Conservation (phyloP, 1,284 basidiomycete species). For the Cutaneotrichosporon cutaneum region DNA sequence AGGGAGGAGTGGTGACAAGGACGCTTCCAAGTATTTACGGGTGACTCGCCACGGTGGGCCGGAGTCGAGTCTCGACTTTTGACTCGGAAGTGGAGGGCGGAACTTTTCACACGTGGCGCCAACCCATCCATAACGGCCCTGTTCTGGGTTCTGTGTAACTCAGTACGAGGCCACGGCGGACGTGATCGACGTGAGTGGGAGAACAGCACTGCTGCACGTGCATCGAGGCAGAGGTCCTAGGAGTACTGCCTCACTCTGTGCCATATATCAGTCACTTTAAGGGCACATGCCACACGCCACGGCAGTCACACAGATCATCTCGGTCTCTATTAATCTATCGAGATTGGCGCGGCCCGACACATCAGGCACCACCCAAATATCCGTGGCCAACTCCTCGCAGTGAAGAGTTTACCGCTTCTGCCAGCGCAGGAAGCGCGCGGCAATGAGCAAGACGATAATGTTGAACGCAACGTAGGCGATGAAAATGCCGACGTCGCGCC, state of each 20-base stretch:
- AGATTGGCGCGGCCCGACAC: neutral
- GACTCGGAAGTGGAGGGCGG: neutral
- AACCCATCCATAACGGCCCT: too few relatives aligned
- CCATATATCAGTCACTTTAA: too few relatives aligned
- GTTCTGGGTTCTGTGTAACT: too few relatives aligned
- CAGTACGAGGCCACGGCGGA: too few relatives aligned
- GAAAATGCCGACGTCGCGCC: conserved; percentile 72
- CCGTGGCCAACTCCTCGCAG: neutral
- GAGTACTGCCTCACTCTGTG: too few relatives aligned
- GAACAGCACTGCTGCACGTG: too few relatives aligned
- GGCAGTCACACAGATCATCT: neutral
- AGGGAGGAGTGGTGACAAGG: neutral
- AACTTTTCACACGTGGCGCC: neutral
- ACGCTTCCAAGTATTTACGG: neutral
- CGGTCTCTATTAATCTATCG: neutral
- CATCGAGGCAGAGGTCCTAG: too few relatives aligned
- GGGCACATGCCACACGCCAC: too few relatives aligned
- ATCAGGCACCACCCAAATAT: neutral
- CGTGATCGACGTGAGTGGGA: too few relatives aligned
- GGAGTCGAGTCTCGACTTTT: neutral
- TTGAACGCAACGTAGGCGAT: conserved; percentile 66
- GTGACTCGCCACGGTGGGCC: neutral
- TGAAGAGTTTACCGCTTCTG: conserved; percentile 31
- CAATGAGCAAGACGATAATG: conserved; percentile 66
- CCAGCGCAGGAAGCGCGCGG: conserved; percentile 65